These are phyloP conservation scores for Immersiporthe knoxdaviesiana DNA, from an alignment of 2,329 filamentous ascomycete genomes.

Conservation along the genomic window DNA sequence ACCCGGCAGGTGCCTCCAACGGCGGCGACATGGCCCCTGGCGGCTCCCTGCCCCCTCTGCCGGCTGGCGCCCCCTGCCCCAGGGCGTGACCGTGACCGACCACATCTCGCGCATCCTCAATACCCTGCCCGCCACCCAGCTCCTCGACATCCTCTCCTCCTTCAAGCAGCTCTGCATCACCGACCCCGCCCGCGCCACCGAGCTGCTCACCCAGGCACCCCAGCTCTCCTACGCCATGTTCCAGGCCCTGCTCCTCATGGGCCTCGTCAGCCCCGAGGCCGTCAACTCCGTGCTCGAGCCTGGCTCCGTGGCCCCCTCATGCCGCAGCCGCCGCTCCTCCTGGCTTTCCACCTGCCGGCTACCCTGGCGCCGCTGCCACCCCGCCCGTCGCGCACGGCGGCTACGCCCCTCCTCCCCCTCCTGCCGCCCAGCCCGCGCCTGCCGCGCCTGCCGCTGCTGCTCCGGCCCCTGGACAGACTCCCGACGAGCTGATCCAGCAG, in stretches of 20 bases:
- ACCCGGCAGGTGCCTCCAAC: conserved; percentile 36
- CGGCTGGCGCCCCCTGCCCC: conserved; percentile 80
- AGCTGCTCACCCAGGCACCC: conserved; percentile 84
- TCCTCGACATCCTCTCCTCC: conserved; percentile 90
- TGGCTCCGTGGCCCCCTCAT: conserved; percentile 43
- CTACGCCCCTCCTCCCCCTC: conserved; percentile 49
- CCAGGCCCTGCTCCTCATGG: conserved; percentile 90
- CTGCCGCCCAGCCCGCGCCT: conserved; percentile 45
- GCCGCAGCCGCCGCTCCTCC: conserved; percentile 34
- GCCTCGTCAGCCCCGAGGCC: conserved; percentile 83
- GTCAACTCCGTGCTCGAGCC: conserved; percentile 80
- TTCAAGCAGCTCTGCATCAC: conserved; percentile 88
- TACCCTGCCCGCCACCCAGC: conserved; percentile 81
- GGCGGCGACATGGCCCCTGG: conserved; percentile 38
- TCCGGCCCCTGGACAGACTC: conserved; percentile 50
- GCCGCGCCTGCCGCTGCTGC: conserved; percentile 43
- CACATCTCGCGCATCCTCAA: conserved; percentile 90
- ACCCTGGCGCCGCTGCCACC: conserved; percentile 48
- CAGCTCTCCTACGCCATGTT: conserved; percentile 95
- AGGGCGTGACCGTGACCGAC: conserved; percentile 82
- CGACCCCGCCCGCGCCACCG: conserved; percentile 81
- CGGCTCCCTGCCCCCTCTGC: conserved; percentile 72
- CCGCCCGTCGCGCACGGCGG: conserved; percentile 50
- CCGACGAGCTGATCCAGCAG: conserved; percentile 76
- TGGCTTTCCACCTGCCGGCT: conserved; percentile 42